Evolutionary conservation across 1,284 basidiomycete species (phyloP).

Genomic region (Cutaneotrichosporon sp.): DNA sequence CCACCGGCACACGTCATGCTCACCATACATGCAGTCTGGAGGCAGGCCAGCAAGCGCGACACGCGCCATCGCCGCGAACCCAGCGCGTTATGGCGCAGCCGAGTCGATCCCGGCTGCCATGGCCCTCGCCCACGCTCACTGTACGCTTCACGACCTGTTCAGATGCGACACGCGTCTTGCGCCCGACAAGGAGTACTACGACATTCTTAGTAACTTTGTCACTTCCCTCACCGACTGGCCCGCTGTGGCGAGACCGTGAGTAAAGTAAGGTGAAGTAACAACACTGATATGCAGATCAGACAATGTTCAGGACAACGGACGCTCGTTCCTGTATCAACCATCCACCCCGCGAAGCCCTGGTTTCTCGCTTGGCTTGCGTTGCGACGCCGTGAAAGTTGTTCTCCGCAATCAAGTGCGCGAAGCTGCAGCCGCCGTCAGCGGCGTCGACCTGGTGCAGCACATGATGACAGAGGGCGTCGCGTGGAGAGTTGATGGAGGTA

Average conservation of each 20-base stretch:
- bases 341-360: neutral
- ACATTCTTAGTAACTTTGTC: constrained; percentile 3
- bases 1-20: neutral
- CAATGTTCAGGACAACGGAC: too few species aligned
- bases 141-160: constrained; percentile 9
- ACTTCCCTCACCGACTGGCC: constrained; percentile 4
- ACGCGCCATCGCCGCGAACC: constrained; percentile 1
- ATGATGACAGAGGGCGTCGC: constrained; percentile 2
- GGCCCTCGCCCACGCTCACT: constrained; percentile 12
- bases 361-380: constrained; percentile 4
- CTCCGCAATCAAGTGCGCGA: neutral
- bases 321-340: too few species aligned
- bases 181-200: constrained; percentile 2
- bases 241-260: constrained; percentile 1
- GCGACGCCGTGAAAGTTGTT: neutral
- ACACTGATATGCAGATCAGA: too few species aligned
- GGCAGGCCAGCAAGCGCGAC: constrained; percentile 3
- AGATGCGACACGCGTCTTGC: constrained; percentile 8
- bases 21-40: neutral
- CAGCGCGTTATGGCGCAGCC: neutral
- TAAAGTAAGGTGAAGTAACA: too few species aligned
- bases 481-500: neutral
- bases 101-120: constrained; percentile 1
- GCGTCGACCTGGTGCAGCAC: neutral
- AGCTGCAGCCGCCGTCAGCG: neutral